Conservation (phyloP, 768 basidiomycete species). For the Daedaleopsis nitida region DNA sequence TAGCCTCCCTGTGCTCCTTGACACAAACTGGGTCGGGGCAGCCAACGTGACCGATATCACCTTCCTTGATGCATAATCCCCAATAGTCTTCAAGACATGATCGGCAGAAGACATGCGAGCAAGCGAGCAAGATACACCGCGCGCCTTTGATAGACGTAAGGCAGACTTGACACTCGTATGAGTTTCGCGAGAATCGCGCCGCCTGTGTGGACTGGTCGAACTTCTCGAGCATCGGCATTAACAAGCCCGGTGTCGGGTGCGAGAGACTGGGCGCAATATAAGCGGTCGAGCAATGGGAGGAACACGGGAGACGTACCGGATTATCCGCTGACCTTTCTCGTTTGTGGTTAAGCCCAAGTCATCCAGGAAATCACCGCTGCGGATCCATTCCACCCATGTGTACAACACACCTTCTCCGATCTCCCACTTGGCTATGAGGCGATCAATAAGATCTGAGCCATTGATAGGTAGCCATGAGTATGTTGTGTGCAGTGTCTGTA, state of each 20-base stretch:
- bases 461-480: slow-evolving; percentile 59
- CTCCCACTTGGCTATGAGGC: slow-evolving; percentile 60
- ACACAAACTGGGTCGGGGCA: slow-evolving; percentile 84
- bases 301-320: slow-evolving; percentile 38
- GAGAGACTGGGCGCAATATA: slow-evolving; percentile 42
- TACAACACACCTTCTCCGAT: slow-evolving; percentile 64
- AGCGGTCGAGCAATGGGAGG: background rate
- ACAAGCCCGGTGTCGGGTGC: slow-evolving; percentile 57
- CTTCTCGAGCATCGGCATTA: slow-evolving; percentile 49
- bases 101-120: slow-evolving; percentile 84
- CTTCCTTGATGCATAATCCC: slow-evolving; percentile 79
- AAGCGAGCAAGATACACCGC: slow-evolving; percentile 69
- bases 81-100: slow-evolving; percentile 80
- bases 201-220: slow-evolving; percentile 51
- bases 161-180: slow-evolving; percentile 79
- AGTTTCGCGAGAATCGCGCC: slow-evolving; percentile 59
- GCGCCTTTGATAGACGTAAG: slow-evolving; percentile 72
- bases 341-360: slow-evolving; percentile 41
- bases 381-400: slow-evolving; percentile 72
- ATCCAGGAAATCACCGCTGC: slow-evolving; percentile 63
- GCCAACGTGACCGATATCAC: slow-evolving; percentile 71
- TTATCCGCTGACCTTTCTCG: slow-evolving; percentile 31
- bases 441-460: slow-evolving; percentile 33
- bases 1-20: slow-evolving; percentile 60
- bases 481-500: slow-evolving; percentile 55